A percentile compares a stretch with the other conserved stretches of the same genome.
Conservation (phyloP, 306 rosid species). For the Sesbania bispinosa region DNA sequence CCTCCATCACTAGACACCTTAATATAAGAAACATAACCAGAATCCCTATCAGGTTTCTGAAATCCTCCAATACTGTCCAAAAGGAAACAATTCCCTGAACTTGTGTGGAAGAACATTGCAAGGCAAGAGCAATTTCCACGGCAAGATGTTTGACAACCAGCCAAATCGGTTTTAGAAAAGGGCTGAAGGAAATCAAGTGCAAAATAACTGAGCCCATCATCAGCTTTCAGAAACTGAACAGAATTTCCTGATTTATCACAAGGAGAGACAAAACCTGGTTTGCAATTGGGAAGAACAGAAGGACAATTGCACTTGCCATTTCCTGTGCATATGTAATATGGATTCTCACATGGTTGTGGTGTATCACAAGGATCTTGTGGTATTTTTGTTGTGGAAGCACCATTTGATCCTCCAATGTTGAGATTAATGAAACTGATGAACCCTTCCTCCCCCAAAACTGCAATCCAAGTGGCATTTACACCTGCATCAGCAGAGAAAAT, state of each 20-base stretch:
- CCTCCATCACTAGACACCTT: conserved; percentile 48
- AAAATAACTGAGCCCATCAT: conserved; percentile 57
- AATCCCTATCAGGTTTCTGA: conserved; percentile 35
- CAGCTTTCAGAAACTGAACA: conserved; percentile 44
- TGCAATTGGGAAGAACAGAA: conserved; percentile 62
- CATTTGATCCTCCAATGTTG: conserved; percentile 25
- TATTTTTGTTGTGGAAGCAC: conserved; percentile 39
- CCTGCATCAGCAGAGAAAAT: conserved; percentile 35
- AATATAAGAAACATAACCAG: conserved; percentile 64
- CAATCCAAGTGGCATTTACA: conserved; percentile 62
- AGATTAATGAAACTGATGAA: conserved; percentile 64
- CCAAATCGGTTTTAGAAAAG: conserved; percentile 52
- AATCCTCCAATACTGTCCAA: conserved; percentile 82
- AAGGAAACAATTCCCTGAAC: conserved; percentile 65
- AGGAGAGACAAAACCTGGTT: conserved; percentile 54
- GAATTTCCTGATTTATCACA: conserved; percentile 33
- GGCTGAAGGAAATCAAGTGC: conserved; percentile 62
- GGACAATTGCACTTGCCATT: conserved; percentile 64
- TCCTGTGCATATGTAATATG: conserved; percentile 52
- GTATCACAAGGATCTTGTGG: conserved; percentile 66
- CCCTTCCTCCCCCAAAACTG: conserved; percentile 71
- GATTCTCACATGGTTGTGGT: conserved; percentile 73
- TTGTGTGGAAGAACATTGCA: conserved; percentile 72
- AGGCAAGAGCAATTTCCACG: conserved; percentile 70
- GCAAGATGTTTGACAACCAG: conserved; percentile 63